phyloP scores from a whole-genome alignment of 2,329 filamentous ascomycete genomes.

The Coniochaeta sp. region DNA sequence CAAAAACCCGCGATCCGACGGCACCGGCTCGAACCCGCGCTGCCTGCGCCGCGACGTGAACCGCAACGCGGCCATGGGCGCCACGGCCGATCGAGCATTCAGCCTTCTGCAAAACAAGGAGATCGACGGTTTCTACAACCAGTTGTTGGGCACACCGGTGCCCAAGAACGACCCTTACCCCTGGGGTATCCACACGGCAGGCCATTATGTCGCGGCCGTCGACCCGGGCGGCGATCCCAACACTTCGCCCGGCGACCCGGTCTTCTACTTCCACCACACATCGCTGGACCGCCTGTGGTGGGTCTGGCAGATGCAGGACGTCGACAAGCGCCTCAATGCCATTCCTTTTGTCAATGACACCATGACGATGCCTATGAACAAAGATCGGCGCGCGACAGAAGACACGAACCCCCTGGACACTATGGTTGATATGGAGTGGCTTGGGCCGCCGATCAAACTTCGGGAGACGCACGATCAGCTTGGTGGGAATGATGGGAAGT shows the following conservation, averaged over 20 bases:
- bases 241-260: constrained; percentile 28
- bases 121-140: constrained; percentile 32
- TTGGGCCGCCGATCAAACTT: constrained; percentile 13
- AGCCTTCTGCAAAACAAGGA: constrained; percentile 26
- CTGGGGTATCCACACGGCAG: constrained; percentile 30
- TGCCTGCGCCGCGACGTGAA: constrained; percentile 34
- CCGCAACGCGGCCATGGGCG: constrained; percentile 24
- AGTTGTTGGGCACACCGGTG: constrained; percentile 27
- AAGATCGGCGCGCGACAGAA: constrained; percentile 3
- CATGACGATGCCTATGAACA: constrained; percentile 15
- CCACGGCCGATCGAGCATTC: constrained; percentile 24
- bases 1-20: constrained; percentile 24
- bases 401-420: constrained; percentile 3
- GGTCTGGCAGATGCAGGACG: constrained; percentile 33
- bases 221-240: constrained; percentile 28
- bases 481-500: constrained; percentile 15
- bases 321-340: constrained; percentile 22
- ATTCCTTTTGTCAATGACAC: constrained; percentile 13
- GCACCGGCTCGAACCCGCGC: constrained; percentile 30
- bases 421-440: constrained; percentile 18
- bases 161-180: constrained; percentile 25
- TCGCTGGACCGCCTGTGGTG: constrained; percentile 30
- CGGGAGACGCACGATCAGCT: constrained; percentile 18
- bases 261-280: constrained; percentile 32
- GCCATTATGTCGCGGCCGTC: constrained; percentile 27